Percentiles rank a stretch among this genome's conserved stretches.
These are phyloP conservation scores for Trichoderma gracile DNA, from an alignment of 2,329 filamentous ascomycete genomes.

Conservation along the genomic window DNA sequence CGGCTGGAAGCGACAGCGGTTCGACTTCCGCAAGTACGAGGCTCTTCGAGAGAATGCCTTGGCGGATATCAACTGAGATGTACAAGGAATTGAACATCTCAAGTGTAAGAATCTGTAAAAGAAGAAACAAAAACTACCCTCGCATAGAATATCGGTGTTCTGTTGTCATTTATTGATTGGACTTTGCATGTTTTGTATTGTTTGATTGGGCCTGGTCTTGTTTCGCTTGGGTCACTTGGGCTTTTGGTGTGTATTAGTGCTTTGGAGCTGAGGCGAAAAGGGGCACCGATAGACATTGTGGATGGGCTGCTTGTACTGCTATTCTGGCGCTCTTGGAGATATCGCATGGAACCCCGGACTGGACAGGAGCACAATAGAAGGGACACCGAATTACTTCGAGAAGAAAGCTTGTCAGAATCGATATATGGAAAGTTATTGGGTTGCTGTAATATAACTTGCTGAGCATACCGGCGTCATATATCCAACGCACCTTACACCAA, in stretches of 20 bases:
- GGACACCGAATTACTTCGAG: not conserved
- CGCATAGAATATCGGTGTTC: slow-evolving; percentile 4
- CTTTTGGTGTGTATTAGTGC: not conserved
- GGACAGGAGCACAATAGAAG: slow-evolving; percentile 6
- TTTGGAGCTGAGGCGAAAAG: not conserved
- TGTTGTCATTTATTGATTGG: not conserved
- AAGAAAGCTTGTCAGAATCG: not conserved
- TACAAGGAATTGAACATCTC: too few species aligned
- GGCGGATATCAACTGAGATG: slow-evolving; percentile 45
- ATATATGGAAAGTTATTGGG: too few species aligned
- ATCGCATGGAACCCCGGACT: not conserved
- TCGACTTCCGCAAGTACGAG: slow-evolving; percentile 56
- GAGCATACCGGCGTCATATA: too few species aligned
- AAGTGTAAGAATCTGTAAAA: not conserved
- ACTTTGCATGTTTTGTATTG: not conserved
- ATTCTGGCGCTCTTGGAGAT: not conserved
- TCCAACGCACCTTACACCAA: too few species aligned
- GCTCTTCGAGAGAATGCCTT: slow-evolving; percentile 53
- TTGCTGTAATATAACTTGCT: too few species aligned
- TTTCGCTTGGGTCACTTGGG: not conserved
- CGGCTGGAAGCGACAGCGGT: slow-evolving; percentile 58
- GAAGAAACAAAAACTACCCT: not conserved
- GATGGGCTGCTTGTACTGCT: not conserved
- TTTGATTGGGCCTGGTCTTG: slow-evolving; percentile 5
- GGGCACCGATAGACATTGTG: not conserved